Evolutionary conservation across 179 eudicot species (phyloP).

Genomic region (Kewa caespitosa): DNA sequence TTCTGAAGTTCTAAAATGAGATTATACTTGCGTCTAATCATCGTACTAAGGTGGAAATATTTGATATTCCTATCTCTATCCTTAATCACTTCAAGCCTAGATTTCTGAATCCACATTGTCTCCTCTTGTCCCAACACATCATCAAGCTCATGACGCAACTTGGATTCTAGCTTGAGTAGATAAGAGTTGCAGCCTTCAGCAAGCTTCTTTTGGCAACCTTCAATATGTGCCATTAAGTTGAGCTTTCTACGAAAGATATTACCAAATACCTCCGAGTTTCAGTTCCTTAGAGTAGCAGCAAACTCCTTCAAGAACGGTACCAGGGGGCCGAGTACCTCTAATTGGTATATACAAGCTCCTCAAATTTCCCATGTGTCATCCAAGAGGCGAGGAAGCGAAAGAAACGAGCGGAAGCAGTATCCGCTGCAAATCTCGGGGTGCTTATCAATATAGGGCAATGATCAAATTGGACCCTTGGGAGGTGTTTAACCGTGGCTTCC

Average conservation of each 20-base stretch:
- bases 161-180: neutral
- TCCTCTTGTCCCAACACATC: neutral
- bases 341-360: too few species aligned
- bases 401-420: too few species aligned
- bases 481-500: too few species aligned
- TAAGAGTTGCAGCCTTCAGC: neutral
- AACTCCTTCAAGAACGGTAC: neutral
- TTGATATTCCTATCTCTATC: neutral
- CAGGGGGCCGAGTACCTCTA: neutral
- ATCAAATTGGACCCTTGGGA: too few species aligned
- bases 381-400: too few species aligned
- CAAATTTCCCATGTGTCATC: too few species aligned
- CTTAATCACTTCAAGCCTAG: neutral
- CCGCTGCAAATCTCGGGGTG: too few species aligned
- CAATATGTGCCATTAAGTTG: neutral
- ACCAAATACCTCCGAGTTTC: neutral
- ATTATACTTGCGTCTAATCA: neutral
- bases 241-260: neutral
- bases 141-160: neutral
- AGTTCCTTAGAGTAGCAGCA: neutral
- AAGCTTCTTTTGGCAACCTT: neutral
- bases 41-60: neutral
- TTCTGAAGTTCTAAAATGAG: too few species aligned
- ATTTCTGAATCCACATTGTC: neutral
- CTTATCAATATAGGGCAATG: too few species aligned